These are phyloP conservation scores for Lecanicillium sp. DNA, from an alignment of 2,329 filamentous ascomycete genomes.

Conservation along the genomic window DNA sequence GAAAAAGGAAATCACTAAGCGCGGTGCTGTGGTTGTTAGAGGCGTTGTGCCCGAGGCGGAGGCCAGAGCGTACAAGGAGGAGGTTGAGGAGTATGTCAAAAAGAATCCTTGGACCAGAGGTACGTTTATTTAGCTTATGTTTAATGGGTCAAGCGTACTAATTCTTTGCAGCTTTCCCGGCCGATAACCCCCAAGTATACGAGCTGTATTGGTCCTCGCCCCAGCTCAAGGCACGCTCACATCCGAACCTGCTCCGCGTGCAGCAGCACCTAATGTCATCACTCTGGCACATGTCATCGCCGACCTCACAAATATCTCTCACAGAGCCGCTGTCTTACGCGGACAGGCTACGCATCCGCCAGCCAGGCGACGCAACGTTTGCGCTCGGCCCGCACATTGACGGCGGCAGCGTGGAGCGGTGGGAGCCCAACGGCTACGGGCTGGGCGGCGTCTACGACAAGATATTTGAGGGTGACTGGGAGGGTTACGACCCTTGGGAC, in stretches of 20 bases:
- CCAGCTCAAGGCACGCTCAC: conserved; percentile 59
- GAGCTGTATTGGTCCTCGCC: conserved; percentile 69
- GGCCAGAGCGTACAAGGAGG: conserved; percentile 57
- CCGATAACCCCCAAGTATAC: conserved; percentile 60
- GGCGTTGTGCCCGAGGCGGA: conserved; percentile 57
- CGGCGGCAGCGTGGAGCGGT: conserved; percentile 66
- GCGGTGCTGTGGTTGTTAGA: conserved; percentile 56
- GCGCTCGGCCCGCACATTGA: conserved; percentile 68
- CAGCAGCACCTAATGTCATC: conserved; percentile 54
- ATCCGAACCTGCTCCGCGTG: conserved; percentile 54
- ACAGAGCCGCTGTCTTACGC: conserved; percentile 58
- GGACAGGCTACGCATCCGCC: conserved; percentile 63
- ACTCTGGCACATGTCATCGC: conserved; percentile 51
- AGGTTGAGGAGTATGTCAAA: conserved; percentile 56
- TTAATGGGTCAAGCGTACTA: not conserved
- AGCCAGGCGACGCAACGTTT: conserved; percentile 63
- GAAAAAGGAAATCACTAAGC: conserved; percentile 46
- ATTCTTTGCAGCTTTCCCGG: conserved; percentile 48
- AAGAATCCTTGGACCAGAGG: conserved; percentile 54
- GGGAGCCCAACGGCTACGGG: conserved; percentile 64
- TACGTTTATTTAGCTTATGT: conserved; percentile 13
- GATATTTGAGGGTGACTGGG: conserved; percentile 70
- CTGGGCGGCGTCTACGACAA: conserved; percentile 60
- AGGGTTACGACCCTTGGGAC: conserved; percentile 77
- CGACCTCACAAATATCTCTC: conserved; percentile 37